Conservation (phyloP, 2,329 filamentous ascomycete species). For the Diaporthe velutina region DNA sequence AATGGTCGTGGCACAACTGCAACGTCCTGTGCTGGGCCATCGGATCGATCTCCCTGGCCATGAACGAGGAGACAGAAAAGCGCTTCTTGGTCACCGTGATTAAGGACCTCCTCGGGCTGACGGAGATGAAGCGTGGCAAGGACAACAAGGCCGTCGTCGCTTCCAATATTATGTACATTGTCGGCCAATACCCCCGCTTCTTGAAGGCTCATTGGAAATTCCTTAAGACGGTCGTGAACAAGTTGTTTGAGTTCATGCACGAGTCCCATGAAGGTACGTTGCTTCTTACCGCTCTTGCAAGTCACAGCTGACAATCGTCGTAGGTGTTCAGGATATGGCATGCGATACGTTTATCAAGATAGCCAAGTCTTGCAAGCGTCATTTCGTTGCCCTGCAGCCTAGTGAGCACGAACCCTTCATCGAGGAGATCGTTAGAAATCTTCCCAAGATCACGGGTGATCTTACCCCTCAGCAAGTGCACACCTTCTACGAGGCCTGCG, state of each 20-base stretch:
- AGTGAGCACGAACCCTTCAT: constrained; percentile 97
- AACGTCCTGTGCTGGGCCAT: constrained; percentile 99
- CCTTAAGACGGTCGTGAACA: constrained; percentile 99
- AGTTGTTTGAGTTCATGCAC: constrained; percentile 99
- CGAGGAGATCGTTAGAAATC: constrained; percentile 95
- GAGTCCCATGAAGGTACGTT: constrained; percentile 92
- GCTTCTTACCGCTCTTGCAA: background rate
- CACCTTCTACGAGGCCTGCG: constrained; percentile 98
- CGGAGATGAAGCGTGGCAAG: constrained; percentile 99
- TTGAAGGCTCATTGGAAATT: constrained; percentile 99
- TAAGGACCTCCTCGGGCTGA: constrained; percentile 95
- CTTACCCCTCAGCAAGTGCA: constrained; percentile 97
- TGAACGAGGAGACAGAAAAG: constrained; percentile 99
- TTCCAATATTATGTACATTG: constrained; percentile 99
- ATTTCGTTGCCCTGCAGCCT: constrained; percentile 96
- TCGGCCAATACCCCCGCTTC: constrained; percentile 97
- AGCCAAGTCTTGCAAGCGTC: constrained; percentile 95
- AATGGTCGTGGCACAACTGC: constrained; percentile 99
- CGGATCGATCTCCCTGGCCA: constrained; percentile 96
- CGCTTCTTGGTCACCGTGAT: constrained; percentile 98
- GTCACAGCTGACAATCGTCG: constrained; percentile 45
- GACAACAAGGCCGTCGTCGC: constrained; percentile 99
- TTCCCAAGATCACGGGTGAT: constrained; percentile 96
- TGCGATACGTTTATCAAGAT: constrained; percentile 99
- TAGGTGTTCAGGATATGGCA: constrained; percentile 98